Evolutionary conservation across 441 rosid genomes (phyloP).

Genomic region (Populus hybrid): DNA sequence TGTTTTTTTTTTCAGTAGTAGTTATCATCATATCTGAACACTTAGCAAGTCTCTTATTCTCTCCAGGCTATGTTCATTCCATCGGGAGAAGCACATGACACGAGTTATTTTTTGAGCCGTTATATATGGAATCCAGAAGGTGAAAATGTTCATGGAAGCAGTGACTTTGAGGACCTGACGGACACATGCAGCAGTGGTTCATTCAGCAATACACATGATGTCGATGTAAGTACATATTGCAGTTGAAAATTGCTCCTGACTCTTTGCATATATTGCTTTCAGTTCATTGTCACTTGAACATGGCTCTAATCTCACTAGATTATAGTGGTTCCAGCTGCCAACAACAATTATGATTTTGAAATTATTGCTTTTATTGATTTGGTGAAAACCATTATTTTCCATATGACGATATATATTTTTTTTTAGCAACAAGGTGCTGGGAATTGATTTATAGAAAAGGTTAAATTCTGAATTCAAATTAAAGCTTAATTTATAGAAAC

Average conservation of each 20-base stretch:
- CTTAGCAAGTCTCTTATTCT: constrained; percentile 9
- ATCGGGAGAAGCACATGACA: constrained; percentile 75
- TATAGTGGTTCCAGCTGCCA: background rate
- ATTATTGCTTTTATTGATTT: background rate
- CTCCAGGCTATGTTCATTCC: constrained; percentile 97
- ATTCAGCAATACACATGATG: constrained; percentile 63
- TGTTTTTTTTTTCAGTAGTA: background rate
- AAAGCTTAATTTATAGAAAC: background rate
- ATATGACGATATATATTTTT: too few species aligned
- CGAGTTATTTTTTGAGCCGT: constrained; percentile 94
- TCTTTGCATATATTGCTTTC: constrained; percentile 2
- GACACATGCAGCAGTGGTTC: constrained; percentile 86
- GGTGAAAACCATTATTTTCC: background rate
- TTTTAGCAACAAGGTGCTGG: background rate
- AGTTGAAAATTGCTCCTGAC: constrained; percentile 2
- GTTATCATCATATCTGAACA: background rate
- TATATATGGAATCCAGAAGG: constrained; percentile 91
- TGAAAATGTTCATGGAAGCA: constrained; percentile 72
- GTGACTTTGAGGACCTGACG: constrained; percentile 85
- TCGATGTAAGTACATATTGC: constrained; percentile 52
- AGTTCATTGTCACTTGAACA: constrained; percentile 4
- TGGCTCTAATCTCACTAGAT: background rate
- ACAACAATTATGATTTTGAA: background rate
- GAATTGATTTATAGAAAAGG: background rate
- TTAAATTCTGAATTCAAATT: background rate